A percentile compares a stretch with the other conserved stretches of the same genome.
Evolutionary conservation across 2,329 filamentous ascomycete genomes (phyloP).

Genomic region (Ustilaginoidea virens): DNA sequence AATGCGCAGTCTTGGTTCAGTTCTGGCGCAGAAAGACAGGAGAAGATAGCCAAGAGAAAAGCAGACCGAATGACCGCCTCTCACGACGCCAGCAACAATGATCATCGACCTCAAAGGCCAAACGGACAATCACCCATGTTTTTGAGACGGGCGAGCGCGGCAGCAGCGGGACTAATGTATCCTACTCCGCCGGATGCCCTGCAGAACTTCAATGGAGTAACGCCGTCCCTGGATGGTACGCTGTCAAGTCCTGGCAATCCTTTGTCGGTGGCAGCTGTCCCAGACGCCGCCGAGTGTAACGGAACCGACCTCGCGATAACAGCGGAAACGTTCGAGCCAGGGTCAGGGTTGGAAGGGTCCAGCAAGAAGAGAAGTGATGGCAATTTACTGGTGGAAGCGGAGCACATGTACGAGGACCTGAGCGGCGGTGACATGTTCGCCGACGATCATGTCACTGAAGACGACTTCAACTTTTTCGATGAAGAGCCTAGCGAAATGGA

Average conservation of each 20-base stretch:
- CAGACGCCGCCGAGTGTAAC: slow-evolving; percentile 14
- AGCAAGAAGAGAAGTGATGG: slow-evolving; percentile 29
- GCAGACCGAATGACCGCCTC: slow-evolving; percentile 30
- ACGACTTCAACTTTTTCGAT: slow-evolving; percentile 75
- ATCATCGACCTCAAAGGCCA: slow-evolving; percentile 23
- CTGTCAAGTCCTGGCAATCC: slow-evolving; percentile 39
- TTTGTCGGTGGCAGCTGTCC: slow-evolving; percentile 12
- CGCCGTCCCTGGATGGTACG: slow-evolving; percentile 39
- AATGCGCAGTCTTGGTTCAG: slow-evolving; percentile 34
- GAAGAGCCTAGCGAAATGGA: slow-evolving; percentile 33
- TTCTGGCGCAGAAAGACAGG: slow-evolving; percentile 28
- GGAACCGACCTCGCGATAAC: slow-evolving; percentile 9
- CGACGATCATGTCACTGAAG: slow-evolving; percentile 64
- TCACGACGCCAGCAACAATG: slow-evolving; percentile 27
- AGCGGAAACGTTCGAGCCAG: slow-evolving; percentile 11
- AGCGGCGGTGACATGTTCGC: slow-evolving; percentile 55
- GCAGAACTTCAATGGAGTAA: slow-evolving; percentile 35
- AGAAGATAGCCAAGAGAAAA: slow-evolving; percentile 29
- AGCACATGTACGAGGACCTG: slow-evolving; percentile 53
- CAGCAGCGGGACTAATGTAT: slow-evolving; percentile 43
- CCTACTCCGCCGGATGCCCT: slow-evolving; percentile 56
- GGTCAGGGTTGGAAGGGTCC: slow-evolving; percentile 19
- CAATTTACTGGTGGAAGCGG: slow-evolving; percentile 30
- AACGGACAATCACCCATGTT: slow-evolving; percentile 37
- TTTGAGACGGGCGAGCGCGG: slow-evolving; percentile 32